Evolutionary conservation across 495 filamentous ascomycete genomes (phyloP).

Genomic region (Hypoxylon lienhwacheense): DNA sequence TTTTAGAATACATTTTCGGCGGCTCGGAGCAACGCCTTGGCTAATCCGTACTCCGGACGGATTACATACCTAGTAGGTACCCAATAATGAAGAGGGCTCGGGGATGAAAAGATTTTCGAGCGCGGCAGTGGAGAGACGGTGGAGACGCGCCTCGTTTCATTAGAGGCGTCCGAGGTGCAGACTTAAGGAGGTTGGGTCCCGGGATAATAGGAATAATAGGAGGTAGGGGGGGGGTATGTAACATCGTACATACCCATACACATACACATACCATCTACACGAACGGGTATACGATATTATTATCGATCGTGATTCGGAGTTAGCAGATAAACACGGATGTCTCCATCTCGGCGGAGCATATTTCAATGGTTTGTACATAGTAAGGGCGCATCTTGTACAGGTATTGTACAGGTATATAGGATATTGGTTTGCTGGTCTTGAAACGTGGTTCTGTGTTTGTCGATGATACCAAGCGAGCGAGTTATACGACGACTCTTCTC

Average conservation of each 20-base stretch:
- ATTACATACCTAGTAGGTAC: conserved; percentile 32
- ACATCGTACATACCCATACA: too few relatives aligned
- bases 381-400: too few relatives aligned
- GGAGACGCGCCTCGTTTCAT: conserved; percentile 22
- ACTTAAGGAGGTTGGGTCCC: conserved; percentile 15
- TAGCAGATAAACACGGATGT: too few relatives aligned
- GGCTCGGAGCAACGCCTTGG: conserved; percentile 2
- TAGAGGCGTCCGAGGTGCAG: background rate
- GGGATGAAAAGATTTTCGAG: conserved; percentile 23
- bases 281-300: conserved; percentile 18
- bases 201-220: too few relatives aligned
- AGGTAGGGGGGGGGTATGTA: too few relatives aligned
- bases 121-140: conserved; percentile 20
- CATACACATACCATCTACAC: too few relatives aligned
- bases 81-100: conserved; percentile 9
- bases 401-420: conserved; percentile 5
- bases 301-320: too few relatives aligned
- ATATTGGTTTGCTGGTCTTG: conserved; percentile 25
- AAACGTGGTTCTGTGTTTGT: conserved; percentile 32
- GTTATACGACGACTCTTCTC: too few relatives aligned
- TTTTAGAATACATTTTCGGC: background rate
- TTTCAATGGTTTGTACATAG: too few relatives aligned
- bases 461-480: conserved; percentile 22
- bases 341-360: too few relatives aligned
- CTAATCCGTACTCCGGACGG: conserved; percentile 8